Evolutionary conservation across 1,284 basidiomycete genomes (phyloP).

Genomic region (Cryptococcus sp.): DNA sequence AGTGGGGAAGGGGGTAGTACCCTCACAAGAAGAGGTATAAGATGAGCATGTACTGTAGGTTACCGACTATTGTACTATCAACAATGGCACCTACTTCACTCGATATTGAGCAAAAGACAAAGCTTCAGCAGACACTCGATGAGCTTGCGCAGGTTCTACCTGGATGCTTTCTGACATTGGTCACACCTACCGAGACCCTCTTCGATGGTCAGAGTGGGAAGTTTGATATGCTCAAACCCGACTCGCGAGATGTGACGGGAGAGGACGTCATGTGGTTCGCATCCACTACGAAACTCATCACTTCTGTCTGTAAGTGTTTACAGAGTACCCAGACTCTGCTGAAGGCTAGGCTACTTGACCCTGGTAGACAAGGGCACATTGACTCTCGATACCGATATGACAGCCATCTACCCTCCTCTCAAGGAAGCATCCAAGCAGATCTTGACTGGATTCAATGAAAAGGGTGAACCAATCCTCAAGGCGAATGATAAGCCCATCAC

Average conservation of each 20-base stretch:
- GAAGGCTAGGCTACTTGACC: conserved; percentile 28
- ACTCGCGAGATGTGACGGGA: neutral
- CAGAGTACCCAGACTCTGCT: neutral
- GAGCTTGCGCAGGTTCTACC: conserved; percentile 12
- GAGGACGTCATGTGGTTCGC: conserved; percentile 37
- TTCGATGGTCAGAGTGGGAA: conserved; percentile 18
- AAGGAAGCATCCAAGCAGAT: conserved; percentile 13
- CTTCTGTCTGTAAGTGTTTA: conserved; percentile 18
- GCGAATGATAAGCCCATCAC: conserved; percentile 15
- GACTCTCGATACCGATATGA: conserved; percentile 22
- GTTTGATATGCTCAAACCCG: conserved; percentile 4
- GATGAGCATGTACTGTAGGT: no score
- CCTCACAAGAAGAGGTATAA: no score
- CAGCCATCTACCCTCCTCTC: conserved; percentile 16
- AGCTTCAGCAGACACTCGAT: conserved; percentile 17
- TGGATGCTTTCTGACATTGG: conserved; percentile 16
- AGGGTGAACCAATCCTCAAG: conserved; percentile 15
- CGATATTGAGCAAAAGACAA: neutral
- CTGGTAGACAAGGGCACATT: conserved; percentile 29
- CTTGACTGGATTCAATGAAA: conserved; percentile 12
- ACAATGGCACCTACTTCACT: no score
- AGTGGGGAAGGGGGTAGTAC: no score
- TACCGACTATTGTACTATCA: no score
- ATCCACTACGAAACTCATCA: conserved; percentile 33
- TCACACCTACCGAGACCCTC: conserved; percentile 12